Evolutionary conservation across 2,329 filamentous ascomycete genomes (phyloP), one percentile per base, ranked within the genome.

Genomic region (Alternaria solani): DNA sequence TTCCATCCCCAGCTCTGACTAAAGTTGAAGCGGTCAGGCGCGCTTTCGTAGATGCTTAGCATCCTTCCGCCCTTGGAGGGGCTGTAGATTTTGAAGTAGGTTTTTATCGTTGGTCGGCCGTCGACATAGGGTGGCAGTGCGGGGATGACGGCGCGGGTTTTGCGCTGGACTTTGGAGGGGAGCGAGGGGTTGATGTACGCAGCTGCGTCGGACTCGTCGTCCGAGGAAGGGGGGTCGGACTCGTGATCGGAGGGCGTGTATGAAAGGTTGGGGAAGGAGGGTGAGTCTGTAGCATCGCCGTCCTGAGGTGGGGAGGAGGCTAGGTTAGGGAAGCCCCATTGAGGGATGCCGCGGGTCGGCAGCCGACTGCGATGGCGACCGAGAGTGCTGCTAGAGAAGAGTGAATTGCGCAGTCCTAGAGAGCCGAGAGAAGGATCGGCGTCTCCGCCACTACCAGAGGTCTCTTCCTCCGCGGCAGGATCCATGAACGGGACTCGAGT

Each of bases 21-120:
- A 70, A 87, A 87, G 67, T 87, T 87, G 72, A 88, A 88, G 56
- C 80, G 81, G 66, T 87, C 85, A 1, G 85, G 85, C 5, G 85
- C 85, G 46, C 80, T 83, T 64, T 87, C 85, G 65, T 87, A 87
- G n/a, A 87, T 85, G 52, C 81, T 85, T 36, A 88, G 71, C 79
- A 87, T 83, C 14, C 85, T 75, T 3, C 85, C 86, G n/a, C 84
- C 85, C 64, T 86, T 85, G 23, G 80, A 83, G 0, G 86, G 85
- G n/a, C 79, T 83, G 74, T 87, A 88, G 53, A 88, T 87, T 70
- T 87, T 87, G 76, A 87, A 88, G 66, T 88, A 88, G 0, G 86
- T 87, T 67, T 83, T 84, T 71, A 88, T 87, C 1, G 84, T 86
- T 0, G 85, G 85, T 2, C 85, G 79, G 2, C 78, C 80, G 65